A percentile compares a stretch with the other conserved stretches of the same genome.
Conservation (phyloP, 148 eudicot genomes). For the Salicornia ramosissima region DNA sequence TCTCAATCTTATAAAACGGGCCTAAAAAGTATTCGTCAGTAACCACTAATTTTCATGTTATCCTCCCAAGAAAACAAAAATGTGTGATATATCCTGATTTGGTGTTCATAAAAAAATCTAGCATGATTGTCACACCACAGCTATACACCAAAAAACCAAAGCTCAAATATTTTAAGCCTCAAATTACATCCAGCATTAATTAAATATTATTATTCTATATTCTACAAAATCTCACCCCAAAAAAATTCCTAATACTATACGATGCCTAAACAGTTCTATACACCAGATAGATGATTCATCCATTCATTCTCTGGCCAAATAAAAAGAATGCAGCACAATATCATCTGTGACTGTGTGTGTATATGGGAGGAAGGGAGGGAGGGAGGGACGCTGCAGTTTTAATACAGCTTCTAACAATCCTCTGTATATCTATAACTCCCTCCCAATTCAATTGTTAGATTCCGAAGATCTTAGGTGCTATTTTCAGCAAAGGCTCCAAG, state of each 20-base stretch:
- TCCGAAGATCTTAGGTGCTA: constrained; percentile 44
- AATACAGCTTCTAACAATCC: neutral
- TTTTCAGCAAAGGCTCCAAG: constrained; percentile 53
- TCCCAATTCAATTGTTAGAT: constrained; percentile 17
- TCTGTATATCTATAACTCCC: neutral
- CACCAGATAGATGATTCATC: constrained; percentile 7
- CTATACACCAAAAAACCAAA: neutral
- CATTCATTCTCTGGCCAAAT: constrained; percentile 11
- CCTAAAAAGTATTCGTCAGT: too few species aligned
- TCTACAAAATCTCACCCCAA: constrained; percentile 17
- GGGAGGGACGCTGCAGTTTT: too few species aligned
- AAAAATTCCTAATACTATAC: neutral
- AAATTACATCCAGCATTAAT: constrained; percentile 16
- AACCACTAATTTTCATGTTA: too few species aligned
- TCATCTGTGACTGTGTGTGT: neutral
- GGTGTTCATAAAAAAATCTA: too few species aligned
- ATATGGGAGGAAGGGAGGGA: too few species aligned
- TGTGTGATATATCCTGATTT: too few species aligned
- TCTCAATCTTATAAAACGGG: too few species aligned
- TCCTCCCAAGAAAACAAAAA: too few species aligned
- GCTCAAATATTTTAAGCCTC: neutral
- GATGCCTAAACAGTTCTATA: constrained; percentile 5
- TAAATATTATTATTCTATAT: constrained; percentile 17
- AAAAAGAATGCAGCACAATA: neutral
- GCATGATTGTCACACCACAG: too few species aligned